phyloP scores from a whole-genome alignment of 2,329 filamentous ascomycete genomes.

The Talaromyces rugulosus region DNA sequence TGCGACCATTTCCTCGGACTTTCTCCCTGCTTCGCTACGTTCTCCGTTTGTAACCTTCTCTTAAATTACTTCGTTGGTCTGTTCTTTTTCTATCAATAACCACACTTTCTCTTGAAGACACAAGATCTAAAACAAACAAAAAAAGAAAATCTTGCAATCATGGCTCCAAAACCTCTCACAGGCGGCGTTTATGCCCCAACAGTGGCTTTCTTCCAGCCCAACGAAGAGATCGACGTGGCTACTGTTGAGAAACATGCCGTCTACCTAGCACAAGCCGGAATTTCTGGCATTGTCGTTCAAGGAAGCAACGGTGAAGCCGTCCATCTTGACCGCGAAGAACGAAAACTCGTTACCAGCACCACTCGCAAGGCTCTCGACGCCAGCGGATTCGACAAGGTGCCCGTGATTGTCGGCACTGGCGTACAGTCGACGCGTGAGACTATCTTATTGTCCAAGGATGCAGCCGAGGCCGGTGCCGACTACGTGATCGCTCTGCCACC shows the following conservation, averaged over 20 bases:
- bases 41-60: not conserved
- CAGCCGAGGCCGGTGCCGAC: conserved; percentile 65
- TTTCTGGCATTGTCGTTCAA: conserved; percentile 70
- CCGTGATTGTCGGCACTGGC: conserved; percentile 72
- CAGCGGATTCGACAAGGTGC: conserved; percentile 61
- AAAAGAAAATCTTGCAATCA: not conserved
- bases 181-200: conserved; percentile 68
- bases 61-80: not conserved
- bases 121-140: not conserved
- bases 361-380: conserved; percentile 67
- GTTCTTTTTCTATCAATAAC: not conserved
- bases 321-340: conserved; percentile 68
- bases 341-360: conserved; percentile 62
- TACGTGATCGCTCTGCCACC: conserved; percentile 73
- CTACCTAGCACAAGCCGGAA: conserved; percentile 66
- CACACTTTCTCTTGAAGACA: not conserved
- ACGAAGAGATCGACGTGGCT: conserved; percentile 59
- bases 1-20: not conserved
- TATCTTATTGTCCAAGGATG: conserved; percentile 65
- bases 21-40: not conserved
- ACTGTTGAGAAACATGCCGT: conserved; percentile 59
- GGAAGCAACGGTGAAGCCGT: conserved; percentile 82
- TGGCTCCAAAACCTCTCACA: conserved; percentile 25
- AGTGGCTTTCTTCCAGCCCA: conserved; percentile 66
- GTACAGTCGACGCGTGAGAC: conserved; percentile 70